Evolutionary conservation across 768 basidiomycete genomes (phyloP).

Genomic region (Nidularia pulvinata): DNA sequence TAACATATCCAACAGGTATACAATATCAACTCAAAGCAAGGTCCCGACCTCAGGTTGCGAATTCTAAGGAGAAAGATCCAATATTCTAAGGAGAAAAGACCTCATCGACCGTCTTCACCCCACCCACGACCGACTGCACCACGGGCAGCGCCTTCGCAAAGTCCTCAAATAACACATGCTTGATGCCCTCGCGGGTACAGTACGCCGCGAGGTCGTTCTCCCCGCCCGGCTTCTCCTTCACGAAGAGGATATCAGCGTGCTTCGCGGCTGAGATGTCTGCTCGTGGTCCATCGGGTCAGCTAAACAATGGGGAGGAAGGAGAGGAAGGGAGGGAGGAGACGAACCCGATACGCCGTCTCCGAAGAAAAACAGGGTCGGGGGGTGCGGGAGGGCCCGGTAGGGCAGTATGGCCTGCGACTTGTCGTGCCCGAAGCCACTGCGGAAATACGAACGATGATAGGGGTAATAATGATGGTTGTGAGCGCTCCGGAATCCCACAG

Average conservation of each 20-base stretch:
- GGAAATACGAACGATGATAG: neutral
- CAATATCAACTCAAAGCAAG: too few species aligned
- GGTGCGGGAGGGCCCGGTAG: constrained; percentile 68
- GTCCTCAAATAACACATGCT: constrained; percentile 76
- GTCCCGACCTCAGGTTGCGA: too few species aligned
- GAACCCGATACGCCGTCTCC: constrained; percentile 96
- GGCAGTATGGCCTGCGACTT: constrained; percentile 95
- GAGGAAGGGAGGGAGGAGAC: constrained; percentile 13
- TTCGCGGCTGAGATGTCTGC: constrained; percentile 90
- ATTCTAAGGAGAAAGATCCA: neutral
- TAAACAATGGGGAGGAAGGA: neutral
- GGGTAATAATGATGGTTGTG: neutral
- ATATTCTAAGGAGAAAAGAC: constrained; percentile 20
- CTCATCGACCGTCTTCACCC: constrained; percentile 56
- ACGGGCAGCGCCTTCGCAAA: constrained; percentile 63
- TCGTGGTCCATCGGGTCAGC: neutral
- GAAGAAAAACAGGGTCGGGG: constrained; percentile 93
- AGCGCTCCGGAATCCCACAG: too few species aligned
- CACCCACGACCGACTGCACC: constrained; percentile 72
- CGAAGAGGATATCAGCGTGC: constrained; percentile 94
- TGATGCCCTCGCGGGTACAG: constrained; percentile 78
- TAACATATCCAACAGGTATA: too few species aligned
- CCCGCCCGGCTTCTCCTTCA: constrained; percentile 75
- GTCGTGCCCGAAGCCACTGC: constrained; percentile 90
- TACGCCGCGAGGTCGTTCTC: constrained; percentile 89